Percentiles rank a stretch among this genome's conserved stretches.
Evolutionary conservation across 2,329 filamentous ascomycete genomes (phyloP).

Genomic region (Exophiala lecanii-corni): DNA sequence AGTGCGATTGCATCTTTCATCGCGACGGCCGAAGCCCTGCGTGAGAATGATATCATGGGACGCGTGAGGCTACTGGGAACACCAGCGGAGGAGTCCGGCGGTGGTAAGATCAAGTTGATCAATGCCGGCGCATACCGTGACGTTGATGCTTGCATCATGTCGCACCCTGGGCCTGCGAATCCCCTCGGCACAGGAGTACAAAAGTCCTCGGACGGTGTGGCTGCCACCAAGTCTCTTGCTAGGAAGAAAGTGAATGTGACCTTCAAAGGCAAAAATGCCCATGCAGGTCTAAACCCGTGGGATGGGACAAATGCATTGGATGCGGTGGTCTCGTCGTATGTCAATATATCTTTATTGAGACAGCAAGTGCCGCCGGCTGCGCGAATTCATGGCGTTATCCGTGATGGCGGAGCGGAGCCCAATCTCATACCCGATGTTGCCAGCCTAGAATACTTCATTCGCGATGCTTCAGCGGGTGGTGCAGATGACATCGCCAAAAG

Average conservation of each 20-base stretch:
- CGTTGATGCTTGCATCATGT: conserved; percentile 43
- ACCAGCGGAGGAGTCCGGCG: conserved; percentile 37
- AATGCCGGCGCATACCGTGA: conserved; percentile 40
- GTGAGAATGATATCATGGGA: conserved; percentile 23
- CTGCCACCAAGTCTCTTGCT: conserved; percentile 30
- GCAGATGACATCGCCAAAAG: conserved; percentile 32
- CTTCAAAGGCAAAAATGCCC: conserved; percentile 50
- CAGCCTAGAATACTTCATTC: conserved; percentile 42
- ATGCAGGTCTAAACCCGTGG: conserved; percentile 56
- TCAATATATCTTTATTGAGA: conserved; percentile 47
- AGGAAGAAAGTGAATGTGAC: conserved; percentile 35
- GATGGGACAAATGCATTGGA: conserved; percentile 58
- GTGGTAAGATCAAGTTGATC: conserved; percentile 40
- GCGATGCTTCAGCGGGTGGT: conserved; percentile 41
- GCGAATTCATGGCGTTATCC: conserved; percentile 52
- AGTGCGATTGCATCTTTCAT: conserved; percentile 35
- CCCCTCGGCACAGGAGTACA: conserved; percentile 6
- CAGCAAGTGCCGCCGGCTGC: conserved; percentile 53
- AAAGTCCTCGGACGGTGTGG: conserved; percentile 7
- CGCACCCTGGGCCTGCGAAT: conserved; percentile 32
- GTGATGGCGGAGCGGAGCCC: conserved; percentile 48
- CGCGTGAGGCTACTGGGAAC: conserved; percentile 36
- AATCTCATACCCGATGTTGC: conserved; percentile 55
- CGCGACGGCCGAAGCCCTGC: conserved; percentile 31
- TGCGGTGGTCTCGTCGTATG: conserved; percentile 47